phyloP scores from a whole-genome alignment of 1,139 yeast species.

The Scheffersomyces parashehatae region DNA sequence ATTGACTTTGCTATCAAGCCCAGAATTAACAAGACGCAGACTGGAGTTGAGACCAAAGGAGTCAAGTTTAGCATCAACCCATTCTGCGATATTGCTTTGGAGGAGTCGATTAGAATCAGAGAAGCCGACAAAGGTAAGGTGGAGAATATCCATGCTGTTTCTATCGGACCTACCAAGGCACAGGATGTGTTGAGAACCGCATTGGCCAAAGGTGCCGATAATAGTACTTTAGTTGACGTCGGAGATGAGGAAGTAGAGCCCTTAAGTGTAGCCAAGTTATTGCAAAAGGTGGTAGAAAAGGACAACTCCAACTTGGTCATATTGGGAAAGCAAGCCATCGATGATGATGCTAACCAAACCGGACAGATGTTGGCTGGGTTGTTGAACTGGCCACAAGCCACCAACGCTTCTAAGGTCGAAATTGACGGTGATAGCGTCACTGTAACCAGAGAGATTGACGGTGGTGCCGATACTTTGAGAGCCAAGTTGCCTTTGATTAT shows the following conservation, averaged over 20 bases:
- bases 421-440: constrained; percentile 60
- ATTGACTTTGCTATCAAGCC: constrained; percentile 94
- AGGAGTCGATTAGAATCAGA: constrained; percentile 82
- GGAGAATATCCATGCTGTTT: constrained; percentile 85
- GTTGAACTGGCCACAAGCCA: constrained; percentile 96
- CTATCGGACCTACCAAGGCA: constrained; percentile 85
- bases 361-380: constrained; percentile 97
- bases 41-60: constrained; percentile 88
- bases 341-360: constrained; percentile 93
- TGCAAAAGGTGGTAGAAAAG: constrained; percentile 70
- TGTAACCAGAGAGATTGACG: constrained; percentile 92
- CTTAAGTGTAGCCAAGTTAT: constrained; percentile 83
- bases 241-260: constrained; percentile 81
- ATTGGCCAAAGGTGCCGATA: constrained; percentile 91
- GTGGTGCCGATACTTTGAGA: constrained; percentile 83
- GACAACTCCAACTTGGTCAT: constrained; percentile 76
- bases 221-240: constrained; percentile 78
- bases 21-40: constrained; percentile 81
- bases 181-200: constrained; percentile 89
- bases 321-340: constrained; percentile 95
- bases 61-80: constrained; percentile 94
- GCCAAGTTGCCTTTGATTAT: constrained; percentile 82
- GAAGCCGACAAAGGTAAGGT: constrained; percentile 72
- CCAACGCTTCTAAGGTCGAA: constrained; percentile 88
- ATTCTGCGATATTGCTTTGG: constrained; percentile 94